phyloP scores from a whole-genome alignment of 768 basidiomycete species.

The Strobilomyces dryophilus region DNA sequence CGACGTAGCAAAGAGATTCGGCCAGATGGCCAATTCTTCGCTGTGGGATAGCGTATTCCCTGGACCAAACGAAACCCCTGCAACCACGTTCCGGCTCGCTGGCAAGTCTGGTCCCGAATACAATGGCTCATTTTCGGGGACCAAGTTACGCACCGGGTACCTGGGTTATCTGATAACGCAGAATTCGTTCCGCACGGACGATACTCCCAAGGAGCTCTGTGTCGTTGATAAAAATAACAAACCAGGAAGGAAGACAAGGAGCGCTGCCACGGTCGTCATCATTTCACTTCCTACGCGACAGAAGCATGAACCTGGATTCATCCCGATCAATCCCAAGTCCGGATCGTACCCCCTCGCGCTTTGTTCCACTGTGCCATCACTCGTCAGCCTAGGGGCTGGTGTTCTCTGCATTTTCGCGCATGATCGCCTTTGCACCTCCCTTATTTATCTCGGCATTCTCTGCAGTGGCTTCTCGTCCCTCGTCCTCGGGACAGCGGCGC shows the following conservation, averaged over 20 bases:
- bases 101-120: constrained; percentile 54
- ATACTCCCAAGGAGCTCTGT: background rate
- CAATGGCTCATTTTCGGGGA: constrained; percentile 68
- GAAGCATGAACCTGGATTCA: background rate
- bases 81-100: constrained; percentile 24
- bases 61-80: constrained; percentile 26
- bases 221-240: constrained; percentile 1
- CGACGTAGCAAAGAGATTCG: constrained; percentile 31
- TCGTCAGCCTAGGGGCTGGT: constrained; percentile 21
- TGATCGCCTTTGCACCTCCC: constrained; percentile 27
- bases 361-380: constrained; percentile 21
- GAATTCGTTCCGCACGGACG: background rate
- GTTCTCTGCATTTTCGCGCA: constrained; percentile 14
- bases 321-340: constrained; percentile 7
- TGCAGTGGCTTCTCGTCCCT: constrained; percentile 29
- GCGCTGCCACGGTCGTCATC: constrained; percentile 11
- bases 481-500: constrained; percentile 24
- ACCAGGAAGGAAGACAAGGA: constrained; percentile 14
- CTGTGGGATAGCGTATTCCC: constrained; percentile 33
- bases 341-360: constrained; percentile 4
- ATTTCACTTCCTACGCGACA: constrained; percentile 10
- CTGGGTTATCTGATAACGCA: constrained; percentile 49
- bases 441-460: constrained; percentile 31
- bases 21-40: constrained; percentile 23
- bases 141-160: constrained; percentile 45